phyloP scores from a whole-genome alignment of 2,329 filamentous ascomycete genomes.

The Neobulgaria alba region DNA sequence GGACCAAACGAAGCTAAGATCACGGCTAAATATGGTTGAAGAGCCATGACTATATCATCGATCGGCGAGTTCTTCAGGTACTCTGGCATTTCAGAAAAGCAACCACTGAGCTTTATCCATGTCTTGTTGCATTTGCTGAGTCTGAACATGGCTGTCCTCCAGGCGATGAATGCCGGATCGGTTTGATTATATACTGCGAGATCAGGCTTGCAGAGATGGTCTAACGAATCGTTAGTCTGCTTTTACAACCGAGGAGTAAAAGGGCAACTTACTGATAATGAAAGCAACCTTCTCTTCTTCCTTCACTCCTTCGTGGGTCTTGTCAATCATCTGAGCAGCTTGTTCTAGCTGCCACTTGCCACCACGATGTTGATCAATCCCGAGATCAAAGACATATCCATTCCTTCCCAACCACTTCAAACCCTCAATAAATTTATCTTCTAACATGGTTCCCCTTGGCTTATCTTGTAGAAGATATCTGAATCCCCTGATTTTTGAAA shows the following conservation, averaged over 20 bases:
- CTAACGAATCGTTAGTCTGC: conserved; percentile 34
- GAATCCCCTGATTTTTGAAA: conserved; percentile 66
- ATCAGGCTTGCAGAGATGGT: conserved; percentile 87
- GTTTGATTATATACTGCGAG: conserved; percentile 51
- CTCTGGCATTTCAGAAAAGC: conserved; percentile 67
- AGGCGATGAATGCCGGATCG: conserved; percentile 47
- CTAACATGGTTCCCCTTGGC: conserved; percentile 54
- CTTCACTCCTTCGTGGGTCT: conserved; percentile 51
- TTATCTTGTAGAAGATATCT: conserved; percentile 78
- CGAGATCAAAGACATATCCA: conserved; percentile 70
- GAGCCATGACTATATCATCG: conserved; percentile 51
- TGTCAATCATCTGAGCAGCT: conserved; percentile 59
- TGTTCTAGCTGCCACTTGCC: conserved; percentile 68
- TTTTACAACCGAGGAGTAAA: background rate
- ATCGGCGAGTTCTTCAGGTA: conserved; percentile 40
- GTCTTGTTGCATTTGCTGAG: conserved; percentile 56
- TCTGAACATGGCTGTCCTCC: conserved; percentile 59
- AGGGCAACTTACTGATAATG: conserved; percentile 26
- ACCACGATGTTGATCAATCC: conserved; percentile 70
- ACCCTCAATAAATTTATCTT: conserved; percentile 53
- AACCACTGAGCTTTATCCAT: conserved; percentile 91
- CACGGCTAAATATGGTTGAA: conserved; percentile 64
- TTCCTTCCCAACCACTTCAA: conserved; percentile 55
- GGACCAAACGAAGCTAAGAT: conserved; percentile 66
- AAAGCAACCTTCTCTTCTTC: conserved; percentile 44